Percentiles rank a stretch among this genome's conserved stretches.
Conservation (phyloP, 345 rosid genomes). For the Populus alba region DNA sequence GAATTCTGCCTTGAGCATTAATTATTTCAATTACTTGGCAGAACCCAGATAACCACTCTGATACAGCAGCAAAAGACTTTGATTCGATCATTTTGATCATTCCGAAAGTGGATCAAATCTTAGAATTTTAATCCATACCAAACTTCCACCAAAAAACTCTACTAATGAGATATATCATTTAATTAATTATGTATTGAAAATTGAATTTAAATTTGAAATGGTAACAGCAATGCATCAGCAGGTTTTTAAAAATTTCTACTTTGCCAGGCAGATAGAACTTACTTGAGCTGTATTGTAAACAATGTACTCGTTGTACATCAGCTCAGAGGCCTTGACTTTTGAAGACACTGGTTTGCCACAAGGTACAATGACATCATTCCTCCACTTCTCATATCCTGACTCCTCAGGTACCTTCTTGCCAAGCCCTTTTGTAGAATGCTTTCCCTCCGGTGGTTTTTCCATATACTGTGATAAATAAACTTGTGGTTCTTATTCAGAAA, state of each 20-base stretch:
- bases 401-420: conserved; percentile 78
- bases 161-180: background rate
- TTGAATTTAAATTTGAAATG: background rate
- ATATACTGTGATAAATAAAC: conserved; percentile 41
- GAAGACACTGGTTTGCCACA: conserved; percentile 90
- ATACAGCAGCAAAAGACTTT: background rate
- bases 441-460: conserved; percentile 87
- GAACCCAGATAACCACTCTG: background rate
- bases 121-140: background rate
- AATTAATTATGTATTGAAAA: background rate
- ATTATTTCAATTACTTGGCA: conserved; percentile 1
- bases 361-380: conserved; percentile 76
- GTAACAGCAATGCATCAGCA: background rate
- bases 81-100: background rate
- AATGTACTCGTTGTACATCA: conserved; percentile 91
- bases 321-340: conserved; percentile 63
- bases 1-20: background rate
- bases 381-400: conserved; percentile 79
- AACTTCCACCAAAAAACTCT: background rate
- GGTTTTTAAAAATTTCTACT: background rate
- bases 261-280: conserved; percentile 23
- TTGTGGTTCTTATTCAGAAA: background rate
- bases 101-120: background rate
- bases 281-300: conserved; percentile 85
- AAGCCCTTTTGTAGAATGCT: conserved; percentile 92